Evolutionary conservation across 108 stramenopile species (phyloP), one percentile per base, ranked within the genome.

Genomic region (Skeletonema grethae): DNA sequence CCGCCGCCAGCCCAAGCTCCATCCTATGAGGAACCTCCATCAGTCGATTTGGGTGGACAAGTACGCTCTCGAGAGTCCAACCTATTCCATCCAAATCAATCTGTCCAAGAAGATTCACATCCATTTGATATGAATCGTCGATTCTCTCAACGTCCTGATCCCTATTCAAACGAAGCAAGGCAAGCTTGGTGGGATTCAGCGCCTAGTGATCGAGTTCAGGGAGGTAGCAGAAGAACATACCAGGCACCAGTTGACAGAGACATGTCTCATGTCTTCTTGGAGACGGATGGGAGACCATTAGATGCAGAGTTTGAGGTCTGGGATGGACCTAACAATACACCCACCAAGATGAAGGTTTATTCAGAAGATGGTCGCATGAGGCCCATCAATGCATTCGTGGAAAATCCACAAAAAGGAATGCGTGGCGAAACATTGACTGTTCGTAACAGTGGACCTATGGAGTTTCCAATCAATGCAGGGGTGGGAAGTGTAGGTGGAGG

Each of bases 241-340:
- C 6, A 48, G 3, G 60, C 70, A 8, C 74, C 79, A 7, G 38
- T 63, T 57, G 41, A 72, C 62, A 48, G 74, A 3, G 69, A 69
- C 11, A 22, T 34, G 45, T 75, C 74, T 0, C 79, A 75, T 43
- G 50, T 77, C 12, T 72, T 77, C 29, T 56, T 85, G 13, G 72
- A 80, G 53, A 79, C 73, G 6, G 82, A 85, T 30, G 82, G 79
- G 4, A 50, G 81, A 20, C 85, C 85, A 0, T 28, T 85, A 7
- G 63, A 76, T 57, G 73, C 75, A 7, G 64, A 74, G 34, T 45
- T 85, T 45, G 73, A 85, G 31, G 38, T 85, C 1, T 83, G 79
- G 82, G 78, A 85, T 20, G 85, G 85, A 39, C 85, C 85, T 9
- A 73, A 85, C 60, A 83, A 85, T 55, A 80, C 85, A 22, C 72